phyloP scores from a whole-genome alignment of 371 early-diverging fungal genomes.

The Sanchytrium tribonematis region DNA sequence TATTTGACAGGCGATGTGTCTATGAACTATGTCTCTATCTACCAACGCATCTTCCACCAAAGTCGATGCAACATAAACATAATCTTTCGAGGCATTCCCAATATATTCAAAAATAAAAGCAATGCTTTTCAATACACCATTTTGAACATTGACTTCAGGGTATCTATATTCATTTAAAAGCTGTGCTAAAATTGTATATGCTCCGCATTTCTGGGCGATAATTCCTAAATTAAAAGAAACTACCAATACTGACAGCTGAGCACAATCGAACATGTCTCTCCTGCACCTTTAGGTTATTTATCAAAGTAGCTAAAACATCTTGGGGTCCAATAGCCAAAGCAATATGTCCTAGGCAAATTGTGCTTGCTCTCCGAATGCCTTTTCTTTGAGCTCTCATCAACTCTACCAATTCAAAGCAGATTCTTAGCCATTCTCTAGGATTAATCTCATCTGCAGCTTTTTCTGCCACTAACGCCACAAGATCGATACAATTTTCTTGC shows the following conservation, averaged over 20 bases:
- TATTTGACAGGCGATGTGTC: slow-evolving; percentile 79
- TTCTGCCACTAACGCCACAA: slow-evolving; percentile 89
- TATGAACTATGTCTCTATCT: slow-evolving; percentile 85
- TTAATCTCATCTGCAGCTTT: slow-evolving; percentile 91
- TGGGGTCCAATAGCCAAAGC: slow-evolving; percentile 97
- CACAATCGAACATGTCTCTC: slow-evolving; percentile 94
- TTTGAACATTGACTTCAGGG: slow-evolving; percentile 88
- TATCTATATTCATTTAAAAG: slow-evolving; percentile 95
- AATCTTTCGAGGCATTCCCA: slow-evolving; percentile 78
- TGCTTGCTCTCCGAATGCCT: slow-evolving; percentile 74
- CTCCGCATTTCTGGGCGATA: slow-evolving; percentile 70
- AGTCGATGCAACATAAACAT: slow-evolving; percentile 77
- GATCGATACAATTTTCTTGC: slow-evolving; percentile 68
- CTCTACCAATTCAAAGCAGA: slow-evolving; percentile 85
- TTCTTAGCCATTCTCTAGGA: slow-evolving; percentile 96
- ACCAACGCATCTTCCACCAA: slow-evolving; percentile 85
- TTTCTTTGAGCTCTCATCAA: slow-evolving; percentile 81
- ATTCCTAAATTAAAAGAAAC: too few species aligned
- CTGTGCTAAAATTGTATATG: slow-evolving; percentile 87
- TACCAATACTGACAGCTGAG: slow-evolving; percentile 89
- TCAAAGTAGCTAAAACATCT: slow-evolving; percentile 80
- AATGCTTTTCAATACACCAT: slow-evolving; percentile 80
- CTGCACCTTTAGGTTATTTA: slow-evolving; percentile 89
- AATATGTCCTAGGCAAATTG: slow-evolving; percentile 90
- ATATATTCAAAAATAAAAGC: slow-evolving; percentile 91